Evolutionary conservation across 1,139 yeast species (phyloP), one percentile per base, ranked within the genome.

Genomic region (Blastobotrys persicus): DNA sequence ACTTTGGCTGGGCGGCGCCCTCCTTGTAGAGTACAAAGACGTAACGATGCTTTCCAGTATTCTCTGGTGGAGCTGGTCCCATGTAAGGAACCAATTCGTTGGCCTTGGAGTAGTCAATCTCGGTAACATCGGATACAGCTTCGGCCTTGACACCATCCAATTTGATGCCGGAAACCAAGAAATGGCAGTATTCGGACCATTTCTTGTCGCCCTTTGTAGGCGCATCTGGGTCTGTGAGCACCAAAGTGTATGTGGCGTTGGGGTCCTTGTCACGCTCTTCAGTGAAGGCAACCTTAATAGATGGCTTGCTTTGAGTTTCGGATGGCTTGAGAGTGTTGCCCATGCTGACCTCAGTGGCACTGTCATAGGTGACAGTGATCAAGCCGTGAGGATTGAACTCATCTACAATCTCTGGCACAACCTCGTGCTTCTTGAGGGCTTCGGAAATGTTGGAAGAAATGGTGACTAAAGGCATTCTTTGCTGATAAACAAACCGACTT

Each of bases 161-260:
- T 52, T 74, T 70, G 64, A 89, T 77, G 57, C 86, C 88, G 4
- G 85, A 70, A 31, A 79, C 77, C 37, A 89, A 72, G 76, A 80
- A 88, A 70, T 89, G 97, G 49, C 85, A 82, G 66, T 75, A 88
- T 67, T 89, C 96, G 7, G 94, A 83, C 95, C 95, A 88, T 63
- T 83, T 86, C 60, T 85, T 81, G 65, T 89, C 96, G 1, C 77
- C 74, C 56, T 81, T 77, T 2, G 91, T 79, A 14, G 97, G 97
- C 6, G 96, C 97, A 72, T 89, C 97, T 1, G 97, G 97, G 66
- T 89, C 96, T 2, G 96, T 89, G 58, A 89, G 60, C 2, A 86
- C 86, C 57, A 89, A 70, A 2, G 92, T 81, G 68, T 85, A 88
- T 46, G 74, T 70, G 56, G 82, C 88, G n/a, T 70, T 65, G 18